Conservation (phyloP, 805 yeast species). For the Lipomyces kockii region DNA sequence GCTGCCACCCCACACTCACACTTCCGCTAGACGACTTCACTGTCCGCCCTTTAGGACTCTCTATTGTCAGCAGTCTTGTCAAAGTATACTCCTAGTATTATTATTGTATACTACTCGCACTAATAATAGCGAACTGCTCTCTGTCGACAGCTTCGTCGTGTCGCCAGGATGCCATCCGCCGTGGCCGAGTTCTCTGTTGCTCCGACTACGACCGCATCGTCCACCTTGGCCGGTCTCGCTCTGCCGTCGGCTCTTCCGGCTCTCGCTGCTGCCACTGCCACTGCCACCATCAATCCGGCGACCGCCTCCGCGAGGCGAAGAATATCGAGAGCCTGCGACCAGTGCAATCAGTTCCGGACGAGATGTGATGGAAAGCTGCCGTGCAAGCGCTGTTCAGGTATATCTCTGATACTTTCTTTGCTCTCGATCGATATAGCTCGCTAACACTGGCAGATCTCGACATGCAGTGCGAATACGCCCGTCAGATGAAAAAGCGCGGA, state of each 20-base stretch:
- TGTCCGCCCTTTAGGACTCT: too few relatives aligned
- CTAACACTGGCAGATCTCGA: conserved; percentile 16
- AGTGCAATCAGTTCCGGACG: conserved; percentile 53
- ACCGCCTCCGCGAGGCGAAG: conserved; percentile 22
- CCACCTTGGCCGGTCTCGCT: neutral
- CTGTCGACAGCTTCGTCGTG: neutral
- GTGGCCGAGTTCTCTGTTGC: neutral
- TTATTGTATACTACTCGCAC: neutral
- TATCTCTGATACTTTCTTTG: neutral
- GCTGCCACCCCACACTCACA: too few relatives aligned
- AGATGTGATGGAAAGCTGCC: conserved; percentile 56
- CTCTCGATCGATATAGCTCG: too few relatives aligned
- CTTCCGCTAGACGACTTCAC: too few relatives aligned
- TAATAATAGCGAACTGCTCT: neutral
- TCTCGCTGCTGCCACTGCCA: neutral
- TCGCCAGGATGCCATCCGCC: neutral
- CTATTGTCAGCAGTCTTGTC: too few relatives aligned
- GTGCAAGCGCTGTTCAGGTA: conserved; percentile 50
- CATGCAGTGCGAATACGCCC: conserved; percentile 48
- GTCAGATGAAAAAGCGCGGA: conserved; percentile 54
- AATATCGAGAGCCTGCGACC: conserved; percentile 52
- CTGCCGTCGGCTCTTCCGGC: neutral
- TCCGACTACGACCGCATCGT: neutral
- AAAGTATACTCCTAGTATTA: neutral
- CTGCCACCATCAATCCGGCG: neutral